Conservation (phyloP, 441 rosid genomes). For the Adansonia madagascariensis region DNA sequence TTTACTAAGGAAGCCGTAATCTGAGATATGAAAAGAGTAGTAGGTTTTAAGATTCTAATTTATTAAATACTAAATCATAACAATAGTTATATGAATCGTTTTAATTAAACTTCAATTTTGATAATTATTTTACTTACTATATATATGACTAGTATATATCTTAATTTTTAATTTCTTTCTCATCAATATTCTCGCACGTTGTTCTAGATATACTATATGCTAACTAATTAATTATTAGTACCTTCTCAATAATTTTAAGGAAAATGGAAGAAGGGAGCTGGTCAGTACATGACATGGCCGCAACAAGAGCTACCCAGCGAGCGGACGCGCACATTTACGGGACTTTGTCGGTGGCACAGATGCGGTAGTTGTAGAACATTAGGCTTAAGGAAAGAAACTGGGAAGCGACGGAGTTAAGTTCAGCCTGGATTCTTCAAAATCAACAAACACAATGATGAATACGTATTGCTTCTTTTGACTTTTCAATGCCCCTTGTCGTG, state of each 20-base stretch:
- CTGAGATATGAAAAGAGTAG: too few relatives aligned
- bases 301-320: background rate
- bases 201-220: background rate
- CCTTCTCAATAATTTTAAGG: background rate
- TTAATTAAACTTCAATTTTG: too few relatives aligned
- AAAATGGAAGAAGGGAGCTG: background rate
- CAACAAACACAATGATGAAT: background rate
- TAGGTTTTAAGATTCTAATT: too few relatives aligned
- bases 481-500: background rate
- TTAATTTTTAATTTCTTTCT: background rate
- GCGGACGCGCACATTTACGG: background rate
- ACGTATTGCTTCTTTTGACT: background rate
- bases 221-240: background rate
- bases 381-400: background rate
- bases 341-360: background rate
- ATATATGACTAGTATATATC: background rate
- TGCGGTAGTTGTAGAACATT: background rate
- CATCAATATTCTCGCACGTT: background rate
- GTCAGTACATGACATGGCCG: background rate
- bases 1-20: too few relatives aligned
- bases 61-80: too few relatives aligned
- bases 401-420: background rate
- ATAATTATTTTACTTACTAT: too few relatives aligned
- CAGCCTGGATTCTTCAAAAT: background rate
- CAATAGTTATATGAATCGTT: too few relatives aligned